Conservation (phyloP, 371 early-diverging fungal genomes). For the Coemansia sp. region DNA sequence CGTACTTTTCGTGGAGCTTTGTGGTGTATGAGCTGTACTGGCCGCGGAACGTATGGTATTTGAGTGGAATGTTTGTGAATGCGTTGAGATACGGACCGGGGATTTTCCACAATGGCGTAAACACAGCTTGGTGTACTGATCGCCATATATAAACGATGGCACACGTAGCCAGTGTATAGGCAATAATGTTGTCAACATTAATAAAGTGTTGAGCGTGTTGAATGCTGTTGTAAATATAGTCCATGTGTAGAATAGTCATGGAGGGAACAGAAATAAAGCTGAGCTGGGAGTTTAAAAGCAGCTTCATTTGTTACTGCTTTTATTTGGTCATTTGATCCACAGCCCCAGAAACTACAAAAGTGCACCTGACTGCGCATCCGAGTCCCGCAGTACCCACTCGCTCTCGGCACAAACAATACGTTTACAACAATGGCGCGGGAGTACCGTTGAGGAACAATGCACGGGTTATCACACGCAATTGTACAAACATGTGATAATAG, state of each 20-base stretch:
- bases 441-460: no score
- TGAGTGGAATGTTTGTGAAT: constrained; percentile 32
- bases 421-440: no score
- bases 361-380: no score
- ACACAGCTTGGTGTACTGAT: neutral
- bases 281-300: no score
- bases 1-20: constrained; percentile 34
- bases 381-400: no score
- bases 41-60: constrained; percentile 17
- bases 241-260: no score
- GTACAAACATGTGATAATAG: neutral
- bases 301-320: no score
- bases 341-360: no score
- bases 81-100: constrained; percentile 36
- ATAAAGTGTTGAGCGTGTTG: neutral
- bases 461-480: neutral
- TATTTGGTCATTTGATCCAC: no score
- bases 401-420: no score
- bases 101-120: constrained; percentile 27
- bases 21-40: constrained; percentile 26
- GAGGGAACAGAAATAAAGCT: no score
- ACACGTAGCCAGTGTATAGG: neutral
- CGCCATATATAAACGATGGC: neutral
- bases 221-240: neutral
- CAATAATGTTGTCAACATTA: neutral